These are phyloP conservation scores for Geosmithia putterillii DNA, from an alignment of 2,329 filamentous ascomycete genomes.

Conservation along the genomic window DNA sequence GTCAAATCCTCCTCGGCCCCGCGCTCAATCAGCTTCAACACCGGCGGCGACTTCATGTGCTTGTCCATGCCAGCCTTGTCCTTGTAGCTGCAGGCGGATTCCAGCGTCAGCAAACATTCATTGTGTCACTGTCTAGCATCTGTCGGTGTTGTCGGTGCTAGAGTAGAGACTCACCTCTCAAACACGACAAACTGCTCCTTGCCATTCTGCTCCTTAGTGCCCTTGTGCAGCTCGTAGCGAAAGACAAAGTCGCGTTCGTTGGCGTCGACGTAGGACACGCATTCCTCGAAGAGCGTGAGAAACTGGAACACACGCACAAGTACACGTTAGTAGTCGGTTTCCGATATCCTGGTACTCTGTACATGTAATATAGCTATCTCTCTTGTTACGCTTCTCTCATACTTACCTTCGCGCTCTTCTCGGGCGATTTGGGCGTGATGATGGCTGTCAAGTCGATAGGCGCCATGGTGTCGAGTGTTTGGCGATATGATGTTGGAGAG, in stretches of 20 bases:
- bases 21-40: conserved; percentile 8
- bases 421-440: conserved; percentile 12
- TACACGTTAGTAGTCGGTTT: not conserved
- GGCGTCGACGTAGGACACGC: conserved; percentile 9
- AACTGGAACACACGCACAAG: conserved; percentile 6
- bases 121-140: not conserved
- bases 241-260: conserved; percentile 12
- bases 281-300: conserved; percentile 10
- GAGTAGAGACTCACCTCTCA: conserved; percentile 12
- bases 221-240: conserved; percentile 12
- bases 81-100: conserved; percentile 7
- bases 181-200: conserved; percentile 12
- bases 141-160: no score
- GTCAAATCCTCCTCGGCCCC: conserved; percentile 8
- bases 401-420: conserved; percentile 10
- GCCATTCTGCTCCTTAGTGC: conserved; percentile 9
- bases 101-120: not conserved
- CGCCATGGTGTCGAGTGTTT: conserved; percentile 6
- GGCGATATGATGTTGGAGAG: no score
- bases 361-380: no score
- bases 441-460: conserved; percentile 11
- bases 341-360: no score
- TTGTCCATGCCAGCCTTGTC: conserved; percentile 10
- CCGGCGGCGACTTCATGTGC: conserved; percentile 8
- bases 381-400: not conserved